Evolutionary conservation across 73 alveolate species (phyloP), one percentile per base, ranked within the genome.

Genomic region (Paramecium caudatum): DNA sequence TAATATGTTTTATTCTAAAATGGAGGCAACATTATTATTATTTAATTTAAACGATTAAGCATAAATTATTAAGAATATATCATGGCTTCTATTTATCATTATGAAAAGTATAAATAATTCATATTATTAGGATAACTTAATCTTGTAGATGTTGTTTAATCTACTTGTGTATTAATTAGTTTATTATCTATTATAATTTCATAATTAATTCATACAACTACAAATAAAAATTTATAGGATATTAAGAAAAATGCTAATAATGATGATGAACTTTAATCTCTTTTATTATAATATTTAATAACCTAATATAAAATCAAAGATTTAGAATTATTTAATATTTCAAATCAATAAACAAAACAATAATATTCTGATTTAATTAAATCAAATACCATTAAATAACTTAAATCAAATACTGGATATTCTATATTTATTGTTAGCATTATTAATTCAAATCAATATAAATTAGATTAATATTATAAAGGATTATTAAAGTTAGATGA

Each of bases 371-470:
- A 74, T 7, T 45, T 74, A 74, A 74, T 74, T 17, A 74, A 74
- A 39, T 25, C 36, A 10, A 74, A 43, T 74, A 9, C 43, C 10
- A 74, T 74, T 16, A 74, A 74, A 45, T 74, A 37, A 45, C 21
- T 74, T 10, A 74, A 41, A 25, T 21, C 27, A 17, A 74, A 37
- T 13, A 19, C 43, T 43, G 88, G 88, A 4, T 16, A 9, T 17
- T 27, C 88, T 8, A 39, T 74, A 13, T 74, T 74, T 13, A 39
- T 45, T 23, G 88, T 37, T 5, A 41, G 69, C 10, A 74, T 74
- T 12, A 74, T 74, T 4, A 74, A 74, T 74, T 36, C 88, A 15
- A 74, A 74, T 74, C 43, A 74, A 74, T 74, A 74, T n/a, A 74
- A 74, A 74, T 41, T 74, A 37, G 88, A 74, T 41, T 37, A 41